Conservation (phyloP, 1,139 yeast species). For the Pneumocystis oryctolagi region DNA sequence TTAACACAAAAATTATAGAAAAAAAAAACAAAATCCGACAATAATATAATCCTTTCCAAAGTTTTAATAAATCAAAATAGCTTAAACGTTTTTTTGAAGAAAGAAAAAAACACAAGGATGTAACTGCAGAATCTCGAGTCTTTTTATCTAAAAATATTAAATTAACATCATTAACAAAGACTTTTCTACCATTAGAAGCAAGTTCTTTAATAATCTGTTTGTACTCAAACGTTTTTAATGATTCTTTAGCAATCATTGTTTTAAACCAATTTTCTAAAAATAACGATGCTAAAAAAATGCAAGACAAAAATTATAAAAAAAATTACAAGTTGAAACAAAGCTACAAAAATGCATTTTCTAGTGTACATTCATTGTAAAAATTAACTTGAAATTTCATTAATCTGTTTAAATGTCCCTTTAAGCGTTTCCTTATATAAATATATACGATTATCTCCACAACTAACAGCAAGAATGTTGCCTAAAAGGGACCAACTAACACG, state of each 20-base stretch:
- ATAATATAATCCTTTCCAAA: constrained; percentile 87
- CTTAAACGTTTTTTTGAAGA: constrained; percentile 30
- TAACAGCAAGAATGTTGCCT: constrained; percentile 87
- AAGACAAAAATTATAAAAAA: background rate
- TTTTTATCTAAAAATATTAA: constrained; percentile 32
- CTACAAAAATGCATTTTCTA: background rate
- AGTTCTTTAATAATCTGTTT: constrained; percentile 55
- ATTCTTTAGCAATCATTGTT: background rate
- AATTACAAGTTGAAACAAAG: background rate
- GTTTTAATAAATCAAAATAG: constrained; percentile 51
- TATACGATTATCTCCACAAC: constrained; percentile 92
- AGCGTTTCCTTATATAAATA: constrained; percentile 93
- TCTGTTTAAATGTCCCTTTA: constrained; percentile 90
- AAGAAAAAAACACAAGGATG: constrained; percentile 48
- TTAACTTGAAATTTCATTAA: constrained; percentile 82
- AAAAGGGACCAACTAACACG: constrained; percentile 95
- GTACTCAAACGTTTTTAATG: background rate
- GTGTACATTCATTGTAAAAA: background rate
- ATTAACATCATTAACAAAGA: background rate
- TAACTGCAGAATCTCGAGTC: constrained; percentile 62
- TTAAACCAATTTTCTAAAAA: background rate
- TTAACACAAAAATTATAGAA: background rate
- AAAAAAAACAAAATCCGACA: constrained; percentile 10
- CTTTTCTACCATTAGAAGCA: constrained; percentile 51
- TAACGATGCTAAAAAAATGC: background rate